phyloP scores from a whole-genome alignment of 2,329 filamentous ascomycete genomes.

The Xylaria arbuscula region DNA sequence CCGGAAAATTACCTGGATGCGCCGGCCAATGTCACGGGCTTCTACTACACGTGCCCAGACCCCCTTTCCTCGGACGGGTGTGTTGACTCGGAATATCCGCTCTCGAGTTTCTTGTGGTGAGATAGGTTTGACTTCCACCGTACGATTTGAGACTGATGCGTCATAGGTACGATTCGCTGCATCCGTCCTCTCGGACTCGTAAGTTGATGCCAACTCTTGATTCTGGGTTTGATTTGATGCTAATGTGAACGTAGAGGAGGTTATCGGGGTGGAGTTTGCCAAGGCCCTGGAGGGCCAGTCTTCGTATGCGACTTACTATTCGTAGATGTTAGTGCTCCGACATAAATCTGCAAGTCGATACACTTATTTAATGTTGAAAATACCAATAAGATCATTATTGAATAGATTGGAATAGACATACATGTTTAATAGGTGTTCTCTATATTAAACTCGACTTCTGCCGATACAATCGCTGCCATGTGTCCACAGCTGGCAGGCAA shows the following conservation, averaged over 20 bases:
- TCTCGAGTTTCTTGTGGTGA: constrained; percentile 75
- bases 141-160: constrained; percentile 12
- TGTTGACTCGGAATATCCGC: constrained; percentile 53
- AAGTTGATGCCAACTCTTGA: constrained; percentile 51
- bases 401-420: too few species aligned
- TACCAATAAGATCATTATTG: too few species aligned
- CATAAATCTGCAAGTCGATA: too few species aligned
- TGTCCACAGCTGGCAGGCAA: constrained; percentile 21
- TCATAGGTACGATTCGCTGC: constrained; percentile 72
- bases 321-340: background rate
- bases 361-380: too few species aligned
- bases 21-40: constrained; percentile 71
- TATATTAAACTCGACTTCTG: background rate
- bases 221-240: background rate
- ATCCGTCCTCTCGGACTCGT: constrained; percentile 74
- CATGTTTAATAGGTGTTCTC: background rate
- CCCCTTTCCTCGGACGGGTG: constrained; percentile 50
- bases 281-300: constrained; percentile 41
- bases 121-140: constrained; percentile 20
- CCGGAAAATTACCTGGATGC: constrained; percentile 71
- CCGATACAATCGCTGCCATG: background rate
- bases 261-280: constrained; percentile 57
- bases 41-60: constrained; percentile 63
- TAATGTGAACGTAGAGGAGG: constrained; percentile 47
- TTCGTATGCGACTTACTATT: constrained; percentile 37